These are phyloP conservation scores for Myriangium duriaei DNA, from an alignment of 2,329 filamentous ascomycete species.

Conservation along the genomic window DNA sequence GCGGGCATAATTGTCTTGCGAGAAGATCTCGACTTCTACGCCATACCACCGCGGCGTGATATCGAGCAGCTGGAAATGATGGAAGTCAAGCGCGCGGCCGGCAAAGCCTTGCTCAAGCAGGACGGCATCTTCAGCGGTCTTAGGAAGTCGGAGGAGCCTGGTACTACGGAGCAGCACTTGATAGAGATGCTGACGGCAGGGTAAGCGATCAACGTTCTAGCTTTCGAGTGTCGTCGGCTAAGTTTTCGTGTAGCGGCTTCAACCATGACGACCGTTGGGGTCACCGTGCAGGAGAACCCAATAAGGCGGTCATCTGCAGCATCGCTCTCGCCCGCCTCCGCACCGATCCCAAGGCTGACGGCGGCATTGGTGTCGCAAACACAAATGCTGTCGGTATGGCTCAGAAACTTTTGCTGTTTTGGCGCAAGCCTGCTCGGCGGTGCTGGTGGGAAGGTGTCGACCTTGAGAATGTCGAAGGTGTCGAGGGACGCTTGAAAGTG, in stretches of 20 bases:
- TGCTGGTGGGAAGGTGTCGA: conserved; percentile 99
- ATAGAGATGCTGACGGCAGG: conserved; percentile 99
- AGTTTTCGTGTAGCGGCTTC: conserved; percentile 75
- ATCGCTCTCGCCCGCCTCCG: conserved; percentile 83
- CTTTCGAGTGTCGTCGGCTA: no score
- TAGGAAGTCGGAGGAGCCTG: conserved; percentile 87
- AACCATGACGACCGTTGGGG: conserved; percentile 94
- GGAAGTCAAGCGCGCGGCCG: conserved; percentile 85
- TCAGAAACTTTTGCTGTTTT: conserved; percentile 93
- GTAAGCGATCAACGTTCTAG: conserved; percentile 52
- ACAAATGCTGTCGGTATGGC: conserved; percentile 86
- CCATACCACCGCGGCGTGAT: conserved; percentile 73
- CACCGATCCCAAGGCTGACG: conserved; percentile 60
- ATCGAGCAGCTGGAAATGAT: conserved; percentile 88
- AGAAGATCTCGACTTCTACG: conserved; percentile 96
- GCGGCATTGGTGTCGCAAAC: conserved; percentile 21
- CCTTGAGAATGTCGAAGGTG: conserved; percentile 74
- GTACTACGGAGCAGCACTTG: conserved; percentile 92
- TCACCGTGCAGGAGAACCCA: conserved; percentile 91
- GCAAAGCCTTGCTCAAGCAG: conserved; percentile 72
- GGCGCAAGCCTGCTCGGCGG: conserved; percentile 87
- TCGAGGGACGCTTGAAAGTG: conserved; percentile 86
- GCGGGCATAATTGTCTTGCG: conserved; percentile 94
- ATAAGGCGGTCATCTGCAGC: conserved; percentile 97
- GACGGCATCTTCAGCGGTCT: conserved; percentile 93